A percentile compares a stretch with the other conserved stretches of the same genome.
Evolutionary conservation across 2,329 filamentous ascomycete genomes (phyloP).

Genomic region (Mollisiaceae sp.): DNA sequence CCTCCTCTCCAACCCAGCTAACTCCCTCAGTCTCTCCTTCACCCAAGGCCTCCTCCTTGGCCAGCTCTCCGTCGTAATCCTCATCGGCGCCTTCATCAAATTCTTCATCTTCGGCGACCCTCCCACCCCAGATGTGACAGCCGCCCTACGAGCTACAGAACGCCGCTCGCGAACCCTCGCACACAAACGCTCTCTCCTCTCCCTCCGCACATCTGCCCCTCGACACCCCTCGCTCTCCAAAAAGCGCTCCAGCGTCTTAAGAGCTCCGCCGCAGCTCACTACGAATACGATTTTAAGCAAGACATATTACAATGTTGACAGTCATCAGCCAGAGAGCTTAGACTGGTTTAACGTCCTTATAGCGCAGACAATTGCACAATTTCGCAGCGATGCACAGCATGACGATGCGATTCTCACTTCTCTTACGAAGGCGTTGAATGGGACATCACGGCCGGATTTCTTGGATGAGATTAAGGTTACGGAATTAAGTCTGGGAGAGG

Average conservation of each 20-base stretch:
- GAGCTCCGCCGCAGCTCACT: conserved; percentile 75
- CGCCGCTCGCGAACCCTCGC: conserved; percentile 75
- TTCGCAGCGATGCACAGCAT: conserved; percentile 88
- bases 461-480: conserved; percentile 93
- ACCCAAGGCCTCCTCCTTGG: conserved; percentile 92
- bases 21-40: conserved; percentile 73
- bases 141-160: conserved; percentile 75
- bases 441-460: conserved; percentile 85
- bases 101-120: conserved; percentile 99
- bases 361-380: conserved; percentile 94
- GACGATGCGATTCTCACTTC: conserved; percentile 89
- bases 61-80: conserved; percentile 87
- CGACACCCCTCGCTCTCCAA: conserved; percentile 53
- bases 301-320: conserved; percentile 96
- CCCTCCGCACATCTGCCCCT: conserved; percentile 52
- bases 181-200: conserved; percentile 76
- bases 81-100: conserved; percentile 95
- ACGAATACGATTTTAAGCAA: conserved; percentile 95
- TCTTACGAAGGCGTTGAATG: conserved; percentile 84
- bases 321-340: conserved; percentile 93
- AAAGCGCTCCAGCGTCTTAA: conserved; percentile 74
- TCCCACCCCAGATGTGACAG: conserved; percentile 80
- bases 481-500: conserved; percentile 91
- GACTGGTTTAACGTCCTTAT: conserved; percentile 99
- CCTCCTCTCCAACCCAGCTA: conserved; percentile 15